A percentile compares a stretch with the other conserved stretches of the same genome.
These are phyloP conservation scores for Hericium erinaceus DNA, from an alignment of 768 basidiomycete species.

Conservation along the genomic window DNA sequence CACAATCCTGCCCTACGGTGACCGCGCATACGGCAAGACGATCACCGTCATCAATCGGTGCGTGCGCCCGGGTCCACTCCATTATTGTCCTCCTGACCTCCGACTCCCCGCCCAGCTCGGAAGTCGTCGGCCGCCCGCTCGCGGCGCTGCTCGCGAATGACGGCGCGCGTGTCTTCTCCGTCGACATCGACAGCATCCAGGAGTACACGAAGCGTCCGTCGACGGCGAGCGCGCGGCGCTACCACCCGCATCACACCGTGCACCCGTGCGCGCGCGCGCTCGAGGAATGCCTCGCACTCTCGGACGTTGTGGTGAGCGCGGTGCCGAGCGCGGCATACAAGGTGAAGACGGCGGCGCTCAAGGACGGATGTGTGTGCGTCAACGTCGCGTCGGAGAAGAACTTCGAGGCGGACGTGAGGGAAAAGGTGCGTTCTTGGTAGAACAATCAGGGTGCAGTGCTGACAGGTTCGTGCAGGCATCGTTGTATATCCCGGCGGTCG, in stretches of 20 bases:
- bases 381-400: slow-evolving; percentile 96
- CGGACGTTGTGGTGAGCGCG: slow-evolving; percentile 91
- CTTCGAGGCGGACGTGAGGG: slow-evolving; percentile 86
- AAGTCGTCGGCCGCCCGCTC: slow-evolving; percentile 95
- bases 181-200: slow-evolving; percentile 85
- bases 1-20: slow-evolving; percentile 83
- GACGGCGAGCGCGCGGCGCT: slow-evolving; percentile 39
- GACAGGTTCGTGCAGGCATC: slow-evolving; percentile 52
- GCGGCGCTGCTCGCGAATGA: slow-evolving; percentile 94
- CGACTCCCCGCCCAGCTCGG: slow-evolving; percentile 51
- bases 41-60: slow-evolving; percentile 93
- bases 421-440: slow-evolving; percentile 53
- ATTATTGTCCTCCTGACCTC: not conserved
- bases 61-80: slow-evolving; percentile 10
- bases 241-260: slow-evolving; percentile 79
- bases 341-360: slow-evolving; percentile 79
- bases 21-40: slow-evolving; percentile 88
- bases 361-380: slow-evolving; percentile 88
- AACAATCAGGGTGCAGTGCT: not conserved
- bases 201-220: slow-evolving; percentile 85
- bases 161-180: slow-evolving; percentile 90
- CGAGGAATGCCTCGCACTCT: slow-evolving; percentile 71
- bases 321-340: slow-evolving; percentile 84
- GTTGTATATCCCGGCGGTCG: slow-evolving; percentile 92
- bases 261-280: slow-evolving; percentile 60